phyloP scores from a whole-genome alignment of 352 stramenopile genomes.

The Phytophthora foliorum region DNA sequence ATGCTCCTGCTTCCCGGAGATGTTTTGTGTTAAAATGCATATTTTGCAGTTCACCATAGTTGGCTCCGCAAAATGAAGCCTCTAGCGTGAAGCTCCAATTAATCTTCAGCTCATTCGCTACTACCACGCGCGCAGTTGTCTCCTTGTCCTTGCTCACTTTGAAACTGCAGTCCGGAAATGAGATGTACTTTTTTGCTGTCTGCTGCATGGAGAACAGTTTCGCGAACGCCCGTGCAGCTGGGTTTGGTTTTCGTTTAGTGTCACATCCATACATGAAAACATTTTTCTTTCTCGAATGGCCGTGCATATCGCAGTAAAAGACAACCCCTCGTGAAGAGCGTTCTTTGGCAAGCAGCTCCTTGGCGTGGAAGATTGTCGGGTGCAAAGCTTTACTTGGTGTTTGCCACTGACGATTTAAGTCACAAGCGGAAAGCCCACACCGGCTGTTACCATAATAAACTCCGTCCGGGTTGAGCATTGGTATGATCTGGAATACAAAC shows the following conservation, averaged over 20 bases:
- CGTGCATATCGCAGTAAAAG: conserved; percentile 93
- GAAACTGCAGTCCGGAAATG: conserved; percentile 78
- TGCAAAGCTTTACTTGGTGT: conserved; percentile 69
- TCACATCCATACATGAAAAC: conserved; percentile 97
- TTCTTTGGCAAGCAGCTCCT: conserved; percentile 80
- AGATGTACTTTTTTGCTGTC: conserved; percentile 73
- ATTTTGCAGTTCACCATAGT: conserved; percentile 66
- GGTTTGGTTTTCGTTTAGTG: conserved; percentile 88
- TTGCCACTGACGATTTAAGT: conserved; percentile 93
- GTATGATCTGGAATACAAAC: conserved; percentile 95
- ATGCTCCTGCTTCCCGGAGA: conserved; percentile 53
- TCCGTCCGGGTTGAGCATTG: conserved; percentile 95
- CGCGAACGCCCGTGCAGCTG: conserved; percentile 74
- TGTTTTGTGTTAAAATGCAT: conserved; percentile 80
- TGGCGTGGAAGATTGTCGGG: conserved; percentile 92
- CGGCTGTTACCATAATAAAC: conserved; percentile 95
- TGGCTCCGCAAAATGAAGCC: conserved; percentile 88
- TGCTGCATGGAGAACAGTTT: conserved; percentile 76
- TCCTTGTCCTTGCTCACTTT: conserved; percentile 86
- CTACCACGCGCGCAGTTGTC: conserved; percentile 84
- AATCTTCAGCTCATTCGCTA: conserved; percentile 83
- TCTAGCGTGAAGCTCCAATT: conserved; percentile 89
- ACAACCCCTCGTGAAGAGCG: conserved; percentile 62
- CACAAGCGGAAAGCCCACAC: conserved; percentile 81
- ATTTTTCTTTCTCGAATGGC: conserved; percentile 95